These are phyloP conservation scores for Tripidium arundinaceum DNA, from an alignment of 202 grass and related monocot genomes.

Conservation along the genomic window DNA sequence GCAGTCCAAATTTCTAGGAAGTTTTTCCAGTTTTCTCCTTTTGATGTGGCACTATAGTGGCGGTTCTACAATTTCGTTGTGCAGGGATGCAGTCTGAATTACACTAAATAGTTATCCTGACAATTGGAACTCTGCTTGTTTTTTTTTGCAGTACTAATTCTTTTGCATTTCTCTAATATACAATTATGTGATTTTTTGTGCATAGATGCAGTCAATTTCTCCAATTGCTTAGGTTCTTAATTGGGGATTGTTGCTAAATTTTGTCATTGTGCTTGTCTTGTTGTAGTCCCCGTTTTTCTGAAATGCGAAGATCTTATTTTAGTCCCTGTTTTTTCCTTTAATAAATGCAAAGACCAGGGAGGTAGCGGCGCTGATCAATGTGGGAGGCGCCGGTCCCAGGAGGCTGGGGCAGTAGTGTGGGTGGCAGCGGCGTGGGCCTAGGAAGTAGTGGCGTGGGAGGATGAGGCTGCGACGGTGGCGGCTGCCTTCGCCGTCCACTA, in stretches of 20 bases:
- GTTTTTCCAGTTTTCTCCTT: background rate
- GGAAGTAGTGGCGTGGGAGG: too few relatives aligned
- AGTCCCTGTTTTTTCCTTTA: too few relatives aligned
- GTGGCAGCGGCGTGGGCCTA: too few relatives aligned
- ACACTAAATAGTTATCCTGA: background rate
- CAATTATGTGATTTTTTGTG: background rate
- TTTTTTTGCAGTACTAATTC: background rate
- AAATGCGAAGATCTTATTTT: background rate
- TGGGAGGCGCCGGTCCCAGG: too few relatives aligned
- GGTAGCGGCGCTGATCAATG: too few relatives aligned
- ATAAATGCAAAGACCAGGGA: too few relatives aligned
- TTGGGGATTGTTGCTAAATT: background rate
- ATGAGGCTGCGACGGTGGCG: too few relatives aligned
- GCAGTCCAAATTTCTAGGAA: background rate
- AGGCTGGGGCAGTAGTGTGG: too few relatives aligned
- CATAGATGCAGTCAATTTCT: background rate
- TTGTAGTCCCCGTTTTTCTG: background rate
- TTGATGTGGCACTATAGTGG: background rate
- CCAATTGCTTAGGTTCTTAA: background rate
- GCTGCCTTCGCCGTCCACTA: too few relatives aligned
- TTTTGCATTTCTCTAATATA: background rate
- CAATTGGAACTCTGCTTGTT: background rate
- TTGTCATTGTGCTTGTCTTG: background rate
- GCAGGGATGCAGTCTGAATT: background rate
- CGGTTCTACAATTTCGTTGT: background rate